A percentile compares a stretch with the other conserved stretches of the same genome.
Conservation (phyloP, 1,139 yeast species). For the Candida sp. region DNA sequence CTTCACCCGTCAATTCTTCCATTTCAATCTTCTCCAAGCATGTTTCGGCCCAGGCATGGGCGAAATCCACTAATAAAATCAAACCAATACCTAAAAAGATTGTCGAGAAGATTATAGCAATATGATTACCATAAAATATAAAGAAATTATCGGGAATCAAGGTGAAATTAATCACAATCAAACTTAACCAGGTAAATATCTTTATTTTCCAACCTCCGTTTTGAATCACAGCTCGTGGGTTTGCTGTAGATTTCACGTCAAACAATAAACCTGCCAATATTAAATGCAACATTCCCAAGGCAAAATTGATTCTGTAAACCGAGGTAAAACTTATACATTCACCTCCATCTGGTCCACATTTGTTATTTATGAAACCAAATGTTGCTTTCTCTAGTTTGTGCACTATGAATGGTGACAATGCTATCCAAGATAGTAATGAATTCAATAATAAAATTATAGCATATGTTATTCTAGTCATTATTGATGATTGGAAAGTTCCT, state of each 20-base stretch:
- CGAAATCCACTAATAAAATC: slow-evolving; percentile 89
- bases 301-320: slow-evolving; percentile 87
- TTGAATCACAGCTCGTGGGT: slow-evolving; percentile 81
- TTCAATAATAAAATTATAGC: slow-evolving; percentile 76
- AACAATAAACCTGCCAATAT: slow-evolving; percentile 63
- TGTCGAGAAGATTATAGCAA: slow-evolving; percentile 82
- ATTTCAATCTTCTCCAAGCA: slow-evolving; percentile 88
- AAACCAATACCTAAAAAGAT: slow-evolving; percentile 87
- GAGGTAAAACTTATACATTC: slow-evolving; percentile 93
- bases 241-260: slow-evolving; percentile 74
- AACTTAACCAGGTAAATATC: slow-evolving; percentile 54
- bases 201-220: slow-evolving; percentile 91
- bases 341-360: slow-evolving; percentile 70
- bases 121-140: slow-evolving; percentile 86
- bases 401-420: slow-evolving; percentile 79
- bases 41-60: slow-evolving; percentile 98
- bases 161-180: slow-evolving; percentile 63
- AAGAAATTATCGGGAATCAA: slow-evolving; percentile 82
- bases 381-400: slow-evolving; percentile 72
- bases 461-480: slow-evolving; percentile 70
- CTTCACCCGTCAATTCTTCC: slow-evolving; percentile 68
- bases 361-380: slow-evolving; percentile 61
- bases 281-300: slow-evolving; percentile 79
- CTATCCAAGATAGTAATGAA: slow-evolving; percentile 86
- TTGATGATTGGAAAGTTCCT: slow-evolving; percentile 63